phyloP scores from a whole-genome alignment of 495 filamentous ascomycete species.

The Podospora conica region DNA sequence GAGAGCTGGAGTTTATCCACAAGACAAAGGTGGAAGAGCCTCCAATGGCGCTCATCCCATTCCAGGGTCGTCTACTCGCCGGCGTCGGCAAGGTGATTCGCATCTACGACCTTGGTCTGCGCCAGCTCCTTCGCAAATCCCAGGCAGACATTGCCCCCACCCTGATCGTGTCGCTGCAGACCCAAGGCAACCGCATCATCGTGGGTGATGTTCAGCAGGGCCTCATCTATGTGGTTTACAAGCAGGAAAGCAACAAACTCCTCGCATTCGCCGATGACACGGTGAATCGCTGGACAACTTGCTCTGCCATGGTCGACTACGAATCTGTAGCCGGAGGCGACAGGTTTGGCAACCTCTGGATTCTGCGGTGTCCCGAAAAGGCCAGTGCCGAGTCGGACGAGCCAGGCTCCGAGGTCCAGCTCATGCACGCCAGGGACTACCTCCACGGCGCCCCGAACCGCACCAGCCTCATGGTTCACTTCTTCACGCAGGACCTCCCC shows the following conservation, averaged over 20 bases:
- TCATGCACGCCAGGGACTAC: conserved; percentile 81
- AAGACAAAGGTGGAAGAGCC: conserved; percentile 88
- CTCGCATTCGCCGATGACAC: conserved; percentile 91
- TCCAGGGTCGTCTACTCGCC: conserved; percentile 83
- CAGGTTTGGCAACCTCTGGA: conserved; percentile 95
- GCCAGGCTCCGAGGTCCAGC: conserved; percentile 80
- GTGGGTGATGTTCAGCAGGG: conserved; percentile 89
- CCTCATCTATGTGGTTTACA: conserved; percentile 87
- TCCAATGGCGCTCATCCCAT: conserved; percentile 79
- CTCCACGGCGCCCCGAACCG: conserved; percentile 84
- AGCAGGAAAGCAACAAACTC: conserved; percentile 80
- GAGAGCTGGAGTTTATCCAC: conserved; percentile 86
- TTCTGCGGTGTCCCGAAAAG: conserved; percentile 81
- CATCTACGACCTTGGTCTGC: conserved; percentile 86
- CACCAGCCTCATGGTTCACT: conserved; percentile 76
- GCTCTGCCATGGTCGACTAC: conserved; percentile 91
- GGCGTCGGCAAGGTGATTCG: conserved; percentile 78
- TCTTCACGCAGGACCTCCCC: conserved; percentile 86
- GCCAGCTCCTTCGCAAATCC: conserved; percentile 84
- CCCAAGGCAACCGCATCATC: conserved; percentile 85
- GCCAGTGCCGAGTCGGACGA: conserved; percentile 86
- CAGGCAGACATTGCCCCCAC: conserved; percentile 74
- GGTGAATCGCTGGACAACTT: conserved; percentile 80
- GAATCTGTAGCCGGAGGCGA: conserved; percentile 93
- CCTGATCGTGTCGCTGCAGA: conserved; percentile 79